Percentiles rank a stretch among this genome's conserved stretches.
Conservation (phyloP, 2,329 filamentous ascomycete genomes). For the Curvularia sp. region DNA sequence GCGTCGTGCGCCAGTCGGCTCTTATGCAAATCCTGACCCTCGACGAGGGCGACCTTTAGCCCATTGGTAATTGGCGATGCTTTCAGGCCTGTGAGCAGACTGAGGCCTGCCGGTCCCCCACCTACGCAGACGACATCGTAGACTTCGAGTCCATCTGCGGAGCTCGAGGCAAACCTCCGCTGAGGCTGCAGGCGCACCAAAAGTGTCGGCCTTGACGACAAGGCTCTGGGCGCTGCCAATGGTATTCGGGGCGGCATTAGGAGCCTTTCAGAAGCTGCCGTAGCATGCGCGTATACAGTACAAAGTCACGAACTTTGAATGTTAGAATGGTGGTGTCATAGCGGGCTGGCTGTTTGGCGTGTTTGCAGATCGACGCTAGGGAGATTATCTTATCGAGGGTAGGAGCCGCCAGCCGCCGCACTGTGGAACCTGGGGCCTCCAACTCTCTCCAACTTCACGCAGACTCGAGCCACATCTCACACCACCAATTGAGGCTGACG, state of each 20-base stretch:
- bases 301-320: slow-evolving; percentile 16
- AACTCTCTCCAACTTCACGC: slow-evolving; percentile 3
- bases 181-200: slow-evolving; percentile 16
- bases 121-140: slow-evolving; percentile 95
- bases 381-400: slow-evolving; percentile 7
- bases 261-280: slow-evolving; percentile 23
- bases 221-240: slow-evolving; percentile 26
- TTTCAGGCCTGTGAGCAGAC: slow-evolving; percentile 57
- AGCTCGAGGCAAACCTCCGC: slow-evolving; percentile 44
- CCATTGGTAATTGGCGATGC: slow-evolving; percentile 76
- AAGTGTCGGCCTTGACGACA: slow-evolving; percentile 21
- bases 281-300: slow-evolving; percentile 29
- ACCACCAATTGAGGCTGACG: slow-evolving; percentile 1
- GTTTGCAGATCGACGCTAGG: slow-evolving; percentile 26
- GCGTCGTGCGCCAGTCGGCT: slow-evolving; percentile 69
- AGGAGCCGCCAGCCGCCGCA: background rate
- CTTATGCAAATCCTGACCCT: slow-evolving; percentile 82
- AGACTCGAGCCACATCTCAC: slow-evolving; percentile 8
- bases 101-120: slow-evolving; percentile 87
- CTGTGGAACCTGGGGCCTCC: background rate
- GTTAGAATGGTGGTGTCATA: slow-evolving; percentile 37
- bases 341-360: slow-evolving; percentile 28
- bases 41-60: slow-evolving; percentile 85
- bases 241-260: slow-evolving; percentile 45
- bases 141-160: slow-evolving; percentile 65